Evolutionary conservation across 164 flowering plant species (phyloP), one percentile per base, ranked within the genome.

Genomic region (Saururus chinensis): DNA sequence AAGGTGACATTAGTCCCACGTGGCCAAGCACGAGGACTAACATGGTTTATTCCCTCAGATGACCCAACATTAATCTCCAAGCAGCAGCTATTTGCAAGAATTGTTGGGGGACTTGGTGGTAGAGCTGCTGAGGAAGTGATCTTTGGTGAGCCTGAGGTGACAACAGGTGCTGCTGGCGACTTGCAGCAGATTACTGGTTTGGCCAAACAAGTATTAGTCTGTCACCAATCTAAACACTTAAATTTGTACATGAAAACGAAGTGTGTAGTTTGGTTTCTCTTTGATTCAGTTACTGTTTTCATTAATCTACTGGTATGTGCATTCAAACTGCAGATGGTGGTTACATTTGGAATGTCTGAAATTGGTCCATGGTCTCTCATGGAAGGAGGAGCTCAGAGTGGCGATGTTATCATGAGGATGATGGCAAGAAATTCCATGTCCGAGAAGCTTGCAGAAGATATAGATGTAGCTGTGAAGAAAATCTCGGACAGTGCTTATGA

Each of bases 341-440:
- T 72, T 19, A 80, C 89, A 63, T 89, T 89, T 69, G 96, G 96
- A 13, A 89, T 89, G 96, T 87, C 91, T 22, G 96, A 86, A 23
- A 80, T 89, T 20, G 93, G 96, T 13, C 96, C 96, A 65, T 89
- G 96, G 96, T 84, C 92, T 6, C 81, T 89, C 19, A 86, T 86
- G 93, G 96, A 89, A 66, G 26, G 84, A 14, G 80, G 87, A 19
- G 80, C 80, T 17, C 96, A 89, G 66, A 81, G 91, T 65, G 75
- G 40, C 10, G 96, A 89, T 73, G 83, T 89, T 17, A 83, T 89
- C 70, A 87, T 87, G 93, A 80, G 91, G 71, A 89, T 87, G 93
- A 85, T 87, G 89, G 91, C 93, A 0, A 80, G 93, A 71, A 89
- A 89, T 66, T 86, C 93, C 10, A 89, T 89, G 96, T 86, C 93